Percentiles rank a stretch among this genome's conserved stretches.
phyloP scores from a whole-genome alignment of 352 stramenopile species.

The Elongisporangium prolatum region DNA sequence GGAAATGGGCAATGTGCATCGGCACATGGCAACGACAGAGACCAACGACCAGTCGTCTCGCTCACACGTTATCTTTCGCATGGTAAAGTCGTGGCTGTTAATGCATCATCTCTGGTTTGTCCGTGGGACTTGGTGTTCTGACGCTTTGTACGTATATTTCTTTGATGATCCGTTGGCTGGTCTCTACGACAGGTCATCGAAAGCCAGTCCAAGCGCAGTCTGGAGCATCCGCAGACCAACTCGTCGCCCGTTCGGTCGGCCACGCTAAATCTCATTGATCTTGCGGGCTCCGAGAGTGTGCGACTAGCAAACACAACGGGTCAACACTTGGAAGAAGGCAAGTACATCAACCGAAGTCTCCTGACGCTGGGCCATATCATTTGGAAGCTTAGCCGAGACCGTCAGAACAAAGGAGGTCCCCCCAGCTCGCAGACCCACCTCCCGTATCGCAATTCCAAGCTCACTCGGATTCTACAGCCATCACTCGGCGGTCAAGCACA shows the following conservation, averaged over 20 bases:
- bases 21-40: constrained; percentile 69
- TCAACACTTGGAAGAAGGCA: constrained; percentile 78
- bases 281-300: constrained; percentile 86
- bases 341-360: constrained; percentile 89
- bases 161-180: constrained; percentile 36
- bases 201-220: constrained; percentile 50
- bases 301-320: constrained; percentile 75
- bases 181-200: constrained; percentile 57
- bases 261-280: constrained; percentile 89
- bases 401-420: constrained; percentile 15
- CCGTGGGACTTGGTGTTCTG: constrained; percentile 2
- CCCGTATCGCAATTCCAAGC: constrained; percentile 97
- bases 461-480: constrained; percentile 97
- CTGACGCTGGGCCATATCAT: constrained; percentile 94
- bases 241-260: constrained; percentile 47
- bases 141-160: constrained; percentile 11
- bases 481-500: constrained; percentile 94
- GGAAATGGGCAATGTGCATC: constrained; percentile 69
- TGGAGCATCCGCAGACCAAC: constrained; percentile 4
- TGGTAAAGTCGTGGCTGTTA: constrained; percentile 21
- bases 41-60: constrained; percentile 78
- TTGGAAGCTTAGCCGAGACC: constrained; percentile 85
- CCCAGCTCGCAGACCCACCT: constrained; percentile 57
- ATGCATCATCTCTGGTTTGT: constrained; percentile 12
- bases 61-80: constrained; percentile 75